A percentile compares a stretch with the other conserved stretches of the same genome.
Evolutionary conservation across 768 basidiomycete species (phyloP).

Genomic region (Xerocomellus intermedius): DNA sequence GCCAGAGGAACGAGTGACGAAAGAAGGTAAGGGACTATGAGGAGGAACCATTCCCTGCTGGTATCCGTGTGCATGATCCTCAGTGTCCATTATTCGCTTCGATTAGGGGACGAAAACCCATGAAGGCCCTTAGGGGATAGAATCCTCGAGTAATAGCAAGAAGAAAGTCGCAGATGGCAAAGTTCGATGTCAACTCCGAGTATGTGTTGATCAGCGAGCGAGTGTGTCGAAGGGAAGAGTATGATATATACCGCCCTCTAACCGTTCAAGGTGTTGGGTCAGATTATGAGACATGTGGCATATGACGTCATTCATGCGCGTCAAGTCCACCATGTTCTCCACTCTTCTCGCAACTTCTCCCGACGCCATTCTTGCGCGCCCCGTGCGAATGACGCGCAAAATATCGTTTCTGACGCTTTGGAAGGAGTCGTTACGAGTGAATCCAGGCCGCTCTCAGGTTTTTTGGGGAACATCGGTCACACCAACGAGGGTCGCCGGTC

Average conservation of each 20-base stretch:
- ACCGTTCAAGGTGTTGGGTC: not conserved
- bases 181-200: not conserved
- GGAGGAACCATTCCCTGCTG: not conserved
- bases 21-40: not conserved
- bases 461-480: not conserved
- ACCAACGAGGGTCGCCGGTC: not conserved
- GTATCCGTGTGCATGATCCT: not conserved
- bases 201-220: not conserved
- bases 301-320: not conserved
- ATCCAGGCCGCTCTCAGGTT: not conserved
- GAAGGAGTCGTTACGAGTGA: not conserved
- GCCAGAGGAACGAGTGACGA: not conserved
- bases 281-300: too few relatives aligned
- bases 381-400: too few relatives aligned
- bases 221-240: not conserved
- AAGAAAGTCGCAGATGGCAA: not conserved
- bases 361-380: not conserved
- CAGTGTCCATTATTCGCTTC: conserved; percentile 1
- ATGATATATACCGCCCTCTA: not conserved
- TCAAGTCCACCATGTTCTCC: too few relatives aligned
- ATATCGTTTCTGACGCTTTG: not conserved
- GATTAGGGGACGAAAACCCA: conserved; percentile 1
- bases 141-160: not conserved
- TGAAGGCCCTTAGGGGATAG: not conserved
- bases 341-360: not conserved